These are phyloP conservation scores for Astragalus glycyphyllos DNA, from an alignment of 306 rosid species.

Conservation along the genomic window DNA sequence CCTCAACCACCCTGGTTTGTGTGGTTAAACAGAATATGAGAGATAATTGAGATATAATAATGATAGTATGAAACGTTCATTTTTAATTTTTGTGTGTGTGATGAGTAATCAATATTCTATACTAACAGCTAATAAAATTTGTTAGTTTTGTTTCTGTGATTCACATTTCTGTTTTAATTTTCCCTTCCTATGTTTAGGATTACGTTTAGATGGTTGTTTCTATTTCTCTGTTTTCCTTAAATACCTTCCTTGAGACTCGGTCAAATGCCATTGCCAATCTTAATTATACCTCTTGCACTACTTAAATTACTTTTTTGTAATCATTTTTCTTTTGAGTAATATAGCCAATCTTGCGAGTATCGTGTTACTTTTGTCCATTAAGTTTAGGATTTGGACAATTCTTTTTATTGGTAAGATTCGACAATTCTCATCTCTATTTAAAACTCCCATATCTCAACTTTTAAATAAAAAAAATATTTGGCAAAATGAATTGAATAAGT, in stretches of 20 bases:
- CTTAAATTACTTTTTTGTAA: no score
- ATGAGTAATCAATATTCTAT: neutral
- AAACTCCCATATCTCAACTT: no score
- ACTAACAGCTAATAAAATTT: constrained; percentile 47
- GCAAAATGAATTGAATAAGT: no score
- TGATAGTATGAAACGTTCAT: constrained; percentile 47
- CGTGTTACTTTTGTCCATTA: no score
- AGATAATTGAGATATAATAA: neutral
- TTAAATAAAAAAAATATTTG: no score
- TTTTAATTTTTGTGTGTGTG: constrained; percentile 35
- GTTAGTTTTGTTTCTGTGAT: constrained; percentile 34
- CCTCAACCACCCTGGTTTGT: neutral
- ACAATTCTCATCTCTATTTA: no score
- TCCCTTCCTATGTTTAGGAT: constrained; percentile 45
- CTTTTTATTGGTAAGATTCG: no score
- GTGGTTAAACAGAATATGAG: neutral
- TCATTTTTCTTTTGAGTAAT: no score
- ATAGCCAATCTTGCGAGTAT: no score
- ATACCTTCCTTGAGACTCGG: constrained; percentile 54
- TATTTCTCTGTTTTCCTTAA: constrained; percentile 1
- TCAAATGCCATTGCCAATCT: constrained; percentile 30
- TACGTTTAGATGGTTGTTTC: neutral
- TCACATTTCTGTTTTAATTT: constrained; percentile 37
- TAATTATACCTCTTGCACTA: no score
- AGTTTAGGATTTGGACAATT: no score